A percentile compares a stretch with the other conserved stretches of the same genome.
Conservation (phyloP, 768 basidiomycete species). For the Nidula microcarpa region DNA sequence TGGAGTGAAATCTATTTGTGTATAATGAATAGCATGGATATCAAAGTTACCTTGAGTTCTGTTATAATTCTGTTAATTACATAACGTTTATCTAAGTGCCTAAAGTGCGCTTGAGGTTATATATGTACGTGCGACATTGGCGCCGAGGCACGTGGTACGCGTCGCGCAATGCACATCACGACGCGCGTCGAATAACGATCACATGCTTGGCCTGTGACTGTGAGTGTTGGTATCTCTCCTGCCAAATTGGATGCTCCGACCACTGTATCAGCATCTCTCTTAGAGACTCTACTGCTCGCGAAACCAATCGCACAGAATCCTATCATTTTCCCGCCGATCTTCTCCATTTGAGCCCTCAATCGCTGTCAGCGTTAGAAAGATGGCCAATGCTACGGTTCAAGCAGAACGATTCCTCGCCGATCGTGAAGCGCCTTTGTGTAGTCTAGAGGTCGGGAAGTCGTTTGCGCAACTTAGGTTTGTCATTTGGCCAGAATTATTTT, state of each 20-base stretch:
- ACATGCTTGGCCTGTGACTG: background rate
- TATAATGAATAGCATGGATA: no score
- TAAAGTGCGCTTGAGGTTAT: no score
- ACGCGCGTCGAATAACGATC: background rate
- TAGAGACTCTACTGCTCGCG: background rate
- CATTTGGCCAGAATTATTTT: constrained; percentile 1
- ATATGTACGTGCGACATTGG: no score
- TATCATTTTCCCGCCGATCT: constrained; percentile 7
- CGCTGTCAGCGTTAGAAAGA: constrained; percentile 10
- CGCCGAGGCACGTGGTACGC: no score
- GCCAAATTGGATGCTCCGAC: constrained; percentile 13
- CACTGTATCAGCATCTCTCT: no score
- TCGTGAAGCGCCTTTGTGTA: constrained; percentile 70
- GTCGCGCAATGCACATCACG: no score
- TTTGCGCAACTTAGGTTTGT: constrained; percentile 66
- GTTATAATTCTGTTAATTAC: no score
- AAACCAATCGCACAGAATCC: background rate
- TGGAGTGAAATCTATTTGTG: no score
- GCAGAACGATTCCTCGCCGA: constrained; percentile 74
- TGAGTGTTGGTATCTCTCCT: background rate
- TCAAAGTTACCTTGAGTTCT: no score
- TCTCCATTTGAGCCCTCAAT: background rate
- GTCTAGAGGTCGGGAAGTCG: constrained; percentile 62
- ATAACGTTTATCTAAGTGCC: no score
- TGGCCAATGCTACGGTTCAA: constrained; percentile 26